phyloP scores from a whole-genome alignment of 129 eudicot genomes.

The Rutidosis leptorrhynchoides region DNA sequence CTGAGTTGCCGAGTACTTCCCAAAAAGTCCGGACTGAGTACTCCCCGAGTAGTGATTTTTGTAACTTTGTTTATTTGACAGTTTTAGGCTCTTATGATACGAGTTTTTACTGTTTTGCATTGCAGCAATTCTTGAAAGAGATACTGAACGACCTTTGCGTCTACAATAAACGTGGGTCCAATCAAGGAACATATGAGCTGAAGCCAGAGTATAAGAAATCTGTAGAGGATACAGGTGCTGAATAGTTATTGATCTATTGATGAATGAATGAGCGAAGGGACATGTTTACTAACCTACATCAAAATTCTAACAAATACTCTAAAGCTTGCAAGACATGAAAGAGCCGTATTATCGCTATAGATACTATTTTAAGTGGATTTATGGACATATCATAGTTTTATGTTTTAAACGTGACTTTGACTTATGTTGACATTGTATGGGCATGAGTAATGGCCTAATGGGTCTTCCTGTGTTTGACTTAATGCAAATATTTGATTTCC shows the following conservation, averaged over 20 bases:
- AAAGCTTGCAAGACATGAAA: background rate
- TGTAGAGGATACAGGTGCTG: constrained; percentile 66
- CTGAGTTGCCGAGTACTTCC: no score
- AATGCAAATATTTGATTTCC: background rate
- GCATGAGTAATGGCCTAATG: background rate
- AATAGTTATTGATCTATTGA: constrained; percentile 28
- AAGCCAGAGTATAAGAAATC: constrained; percentile 90
- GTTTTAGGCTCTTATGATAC: background rate
- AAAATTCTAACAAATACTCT: constrained; percentile 1
- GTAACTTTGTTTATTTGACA: no score
- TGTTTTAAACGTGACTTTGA: background rate
- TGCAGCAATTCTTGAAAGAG: constrained; percentile 92
- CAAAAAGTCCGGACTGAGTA: no score
- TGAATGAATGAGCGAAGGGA: background rate
- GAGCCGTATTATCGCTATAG: background rate
- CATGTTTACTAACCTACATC: background rate
- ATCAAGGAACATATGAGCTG: constrained; percentile 87
- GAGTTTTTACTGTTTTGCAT: background rate
- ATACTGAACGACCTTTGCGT: constrained; percentile 73
- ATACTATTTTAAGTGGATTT: background rate
- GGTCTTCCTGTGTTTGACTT: background rate
- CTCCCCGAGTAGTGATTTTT: no score
- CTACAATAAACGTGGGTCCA: constrained; percentile 84
- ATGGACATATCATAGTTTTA: background rate
- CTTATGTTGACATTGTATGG: background rate